These are phyloP conservation scores for Aristolochia fimbriata DNA, from an alignment of 164 flowering plant species.

Conservation along the genomic window DNA sequence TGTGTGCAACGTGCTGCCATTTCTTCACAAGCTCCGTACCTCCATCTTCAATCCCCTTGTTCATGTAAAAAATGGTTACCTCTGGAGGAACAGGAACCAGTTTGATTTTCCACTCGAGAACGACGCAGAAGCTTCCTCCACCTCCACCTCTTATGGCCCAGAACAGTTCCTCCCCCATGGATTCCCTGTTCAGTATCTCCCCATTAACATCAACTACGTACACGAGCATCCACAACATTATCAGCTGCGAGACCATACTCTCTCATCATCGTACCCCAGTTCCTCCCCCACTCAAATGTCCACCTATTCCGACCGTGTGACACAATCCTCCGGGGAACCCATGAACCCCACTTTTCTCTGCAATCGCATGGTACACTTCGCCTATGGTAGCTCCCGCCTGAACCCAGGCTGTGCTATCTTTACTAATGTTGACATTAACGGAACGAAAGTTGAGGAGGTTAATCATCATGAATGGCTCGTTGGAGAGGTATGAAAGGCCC, in stretches of 20 bases:
- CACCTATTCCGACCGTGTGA: conserved; percentile 16
- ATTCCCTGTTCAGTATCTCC: conserved; percentile 3
- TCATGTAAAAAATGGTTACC: conserved; percentile 13
- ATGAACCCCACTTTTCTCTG: conserved; percentile 9
- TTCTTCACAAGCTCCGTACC: conserved; percentile 15
- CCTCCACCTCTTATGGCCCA: conserved; percentile 21
- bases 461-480: too few relatives aligned
- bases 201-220: conserved; percentile 11
- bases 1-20: conserved; percentile 22
- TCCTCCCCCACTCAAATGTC: conserved; percentile 21
- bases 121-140: conserved; percentile 6
- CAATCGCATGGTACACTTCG: conserved; percentile 21
- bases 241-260: conserved; percentile 20
- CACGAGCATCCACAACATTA: conserved; percentile 16
- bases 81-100: background rate
- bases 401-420: too few relatives aligned
- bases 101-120: conserved; percentile 12
- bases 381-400: conserved; percentile 25
- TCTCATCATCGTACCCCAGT: conserved; percentile 13
- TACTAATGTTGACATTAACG: too few relatives aligned
- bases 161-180: conserved; percentile 15
- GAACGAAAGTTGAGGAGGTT: too few relatives aligned
- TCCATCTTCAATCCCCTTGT: conserved; percentile 14
- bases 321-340: conserved; percentile 15
- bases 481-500: too few relatives aligned